Percentiles rank a stretch among this genome's conserved stretches.
Evolutionary conservation across 2,329 filamentous ascomycete genomes (phyloP).

Genomic region (Dothidotthia symphoricarpi): DNA sequence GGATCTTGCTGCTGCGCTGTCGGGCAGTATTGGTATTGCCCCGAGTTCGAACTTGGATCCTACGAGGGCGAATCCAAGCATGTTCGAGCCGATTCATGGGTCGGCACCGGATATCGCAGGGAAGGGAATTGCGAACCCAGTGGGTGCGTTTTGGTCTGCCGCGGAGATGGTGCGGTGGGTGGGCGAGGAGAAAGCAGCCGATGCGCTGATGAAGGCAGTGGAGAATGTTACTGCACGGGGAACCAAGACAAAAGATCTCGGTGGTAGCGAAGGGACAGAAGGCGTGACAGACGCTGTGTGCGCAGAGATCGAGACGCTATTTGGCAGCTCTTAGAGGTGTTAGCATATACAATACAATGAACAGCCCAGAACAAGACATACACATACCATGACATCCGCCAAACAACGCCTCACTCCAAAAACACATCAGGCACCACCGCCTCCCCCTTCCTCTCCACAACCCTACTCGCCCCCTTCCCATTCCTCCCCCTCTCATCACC

Average conservation of each 20-base stretch:
- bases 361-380: background rate
- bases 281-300: constrained; percentile 60
- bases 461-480: constrained; percentile 42
- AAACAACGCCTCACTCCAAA: constrained; percentile 16
- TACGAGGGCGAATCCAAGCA: constrained; percentile 55
- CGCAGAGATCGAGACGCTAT: constrained; percentile 50
- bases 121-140: constrained; percentile 61
- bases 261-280: constrained; percentile 57
- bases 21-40: constrained; percentile 67
- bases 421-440: constrained; percentile 17
- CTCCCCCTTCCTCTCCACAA: constrained; percentile 38
- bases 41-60: constrained; percentile 67
- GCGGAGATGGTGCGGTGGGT: constrained; percentile 67
- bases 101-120: constrained; percentile 65
- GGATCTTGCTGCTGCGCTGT: constrained; percentile 64
- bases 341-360: background rate
- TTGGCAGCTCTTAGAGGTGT: constrained; percentile 16
- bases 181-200: constrained; percentile 58
- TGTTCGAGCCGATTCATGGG: constrained; percentile 65
- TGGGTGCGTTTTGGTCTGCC: constrained; percentile 68
- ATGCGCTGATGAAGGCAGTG: constrained; percentile 57
- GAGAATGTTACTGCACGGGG: constrained; percentile 59
- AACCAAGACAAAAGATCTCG: constrained; percentile 60
- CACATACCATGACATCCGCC: constrained; percentile 7
- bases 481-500: constrained; percentile 46